These are phyloP conservation scores for Macrotyloma uniflorum DNA, from an alignment of 306 rosid species.

Conservation along the genomic window DNA sequence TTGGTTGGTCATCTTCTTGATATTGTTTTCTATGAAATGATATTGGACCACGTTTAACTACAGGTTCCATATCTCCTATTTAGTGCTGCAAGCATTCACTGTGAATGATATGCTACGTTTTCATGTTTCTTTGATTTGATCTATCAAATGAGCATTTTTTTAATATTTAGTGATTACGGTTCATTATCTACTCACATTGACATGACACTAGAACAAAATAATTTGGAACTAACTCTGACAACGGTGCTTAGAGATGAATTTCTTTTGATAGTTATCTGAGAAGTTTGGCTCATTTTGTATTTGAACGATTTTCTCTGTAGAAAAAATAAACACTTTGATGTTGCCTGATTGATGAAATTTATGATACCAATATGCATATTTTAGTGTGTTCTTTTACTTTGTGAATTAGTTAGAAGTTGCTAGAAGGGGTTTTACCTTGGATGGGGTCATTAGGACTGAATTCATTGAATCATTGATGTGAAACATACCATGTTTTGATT, in stretches of 20 bases:
- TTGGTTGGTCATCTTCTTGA: conserved; percentile 1
- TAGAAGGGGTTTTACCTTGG: background rate
- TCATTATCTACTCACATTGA: background rate
- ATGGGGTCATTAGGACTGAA: background rate
- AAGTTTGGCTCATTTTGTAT: no score
- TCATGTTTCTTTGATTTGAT: background rate
- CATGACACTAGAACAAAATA: background rate
- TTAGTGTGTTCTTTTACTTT: background rate
- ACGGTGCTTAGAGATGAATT: background rate
- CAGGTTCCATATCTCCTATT: background rate
- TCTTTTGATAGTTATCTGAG: background rate
- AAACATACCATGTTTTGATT: background rate
- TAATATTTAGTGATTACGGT: no score
- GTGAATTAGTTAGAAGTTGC: background rate
- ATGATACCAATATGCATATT: background rate
- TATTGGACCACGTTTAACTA: background rate
- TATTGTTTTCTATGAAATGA: background rate
- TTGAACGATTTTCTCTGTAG: no score
- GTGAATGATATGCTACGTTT: background rate
- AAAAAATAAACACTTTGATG: background rate
- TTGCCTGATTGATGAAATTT: background rate
- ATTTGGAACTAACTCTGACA: background rate
- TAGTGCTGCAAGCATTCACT: background rate
- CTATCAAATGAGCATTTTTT: background rate
- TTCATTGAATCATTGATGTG: background rate